Conservation (phyloP, 2,329 filamentous ascomycete species). For the Westerdykella ornata region DNA sequence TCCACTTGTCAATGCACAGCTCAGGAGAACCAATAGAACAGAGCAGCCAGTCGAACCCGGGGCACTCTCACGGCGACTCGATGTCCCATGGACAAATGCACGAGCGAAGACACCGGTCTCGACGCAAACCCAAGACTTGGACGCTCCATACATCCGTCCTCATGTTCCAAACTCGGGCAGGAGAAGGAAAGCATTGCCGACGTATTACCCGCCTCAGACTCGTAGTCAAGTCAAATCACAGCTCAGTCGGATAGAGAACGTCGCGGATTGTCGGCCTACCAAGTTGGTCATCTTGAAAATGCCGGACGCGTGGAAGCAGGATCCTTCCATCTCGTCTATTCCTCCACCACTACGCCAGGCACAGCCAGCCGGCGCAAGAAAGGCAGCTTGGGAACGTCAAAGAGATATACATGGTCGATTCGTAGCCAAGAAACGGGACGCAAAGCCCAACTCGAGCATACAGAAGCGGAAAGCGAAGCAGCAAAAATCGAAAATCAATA, state of each 20-base stretch:
- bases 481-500: no score
- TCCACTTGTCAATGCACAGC: constrained; percentile 2
- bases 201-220: constrained; percentile 2
- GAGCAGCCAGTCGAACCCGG: neutral
- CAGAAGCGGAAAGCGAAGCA: no score
- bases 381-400: no score
- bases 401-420: neutral
- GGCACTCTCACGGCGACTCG: neutral
- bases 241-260: neutral
- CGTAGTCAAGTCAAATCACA: constrained; percentile 5
- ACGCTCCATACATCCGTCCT: constrained; percentile 1
- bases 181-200: constrained; percentile 6
- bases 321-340: neutral
- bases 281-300: constrained; percentile 4
- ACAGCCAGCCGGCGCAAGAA: no score
- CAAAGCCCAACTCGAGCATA: no score
- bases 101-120: neutral
- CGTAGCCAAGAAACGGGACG: neutral
- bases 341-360: no score
- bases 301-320: constrained; percentile 1
- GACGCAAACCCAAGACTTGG: constrained; percentile 1
- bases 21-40: constrained; percentile 1
- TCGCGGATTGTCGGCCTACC: neutral
- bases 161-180: constrained; percentile 7
- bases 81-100: neutral